Evolutionary conservation across 169 alveolate genomes (phyloP), one percentile per base, ranked within the genome.

Genomic region (Eimeria necatrix): DNA sequence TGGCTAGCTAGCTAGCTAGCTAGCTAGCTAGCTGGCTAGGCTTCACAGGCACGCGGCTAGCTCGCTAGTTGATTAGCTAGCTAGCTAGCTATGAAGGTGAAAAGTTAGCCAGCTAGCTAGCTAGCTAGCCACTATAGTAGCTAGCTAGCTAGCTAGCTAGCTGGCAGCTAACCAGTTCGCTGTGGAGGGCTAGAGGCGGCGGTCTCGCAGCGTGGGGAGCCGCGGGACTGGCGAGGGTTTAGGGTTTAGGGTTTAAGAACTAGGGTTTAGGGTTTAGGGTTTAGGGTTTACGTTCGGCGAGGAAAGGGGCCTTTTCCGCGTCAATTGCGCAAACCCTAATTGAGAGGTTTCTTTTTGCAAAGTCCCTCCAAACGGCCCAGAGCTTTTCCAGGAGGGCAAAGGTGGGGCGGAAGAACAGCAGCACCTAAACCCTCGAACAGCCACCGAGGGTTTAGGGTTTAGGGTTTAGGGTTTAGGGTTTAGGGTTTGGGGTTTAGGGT

Each of bases 261-360:
- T n/a, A 68, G 78, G 78, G 78, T 68, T 68, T 68, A 68, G 78
- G 78, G 78, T 68, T 68, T 68, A 68, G 78, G 78, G 78, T 68
- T 68, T 68, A 68, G 78, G 78, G 61, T 24, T 49, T 26, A 89
- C 94, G 52, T 51, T 89, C 94, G 4, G 74, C 4, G 53, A 89
- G 94, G n/a, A 89, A 89, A 22, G 94, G 87, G 41, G 94, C 56
- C 73, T 89, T 89, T 76, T 89, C 94, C 20, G 94, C 94, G 60
- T 89, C 73, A 46, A 89, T 68, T 14, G 76, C 60, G 52, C 76
- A n/a, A 46, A 78, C 76, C 41, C 94, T 78, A 16, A 89, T 32
- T 52, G 22, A 46, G 22, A 70, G 9, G 53, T 89, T 24, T 46
- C 71, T 52, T 2, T 8, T n/a, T 3, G 88, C 74, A 8, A 89